Base-by-base conservation (phyloP, 164 flowering plant species). In the Sextonia rubra region DNA sequence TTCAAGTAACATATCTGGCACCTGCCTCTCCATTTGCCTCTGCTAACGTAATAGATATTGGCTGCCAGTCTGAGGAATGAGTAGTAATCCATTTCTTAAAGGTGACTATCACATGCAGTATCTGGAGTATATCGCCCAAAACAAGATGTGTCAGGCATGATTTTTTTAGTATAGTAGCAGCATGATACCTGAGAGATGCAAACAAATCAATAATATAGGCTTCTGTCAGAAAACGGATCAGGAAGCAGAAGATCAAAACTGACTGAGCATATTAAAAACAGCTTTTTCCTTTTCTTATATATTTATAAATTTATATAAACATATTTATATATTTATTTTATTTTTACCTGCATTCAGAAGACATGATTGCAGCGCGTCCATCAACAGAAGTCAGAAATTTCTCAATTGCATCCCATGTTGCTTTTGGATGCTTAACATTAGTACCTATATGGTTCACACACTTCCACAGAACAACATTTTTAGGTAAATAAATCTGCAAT, bases 41-140 rank as follows among this genome's bases (percentile, higher is more conserved):
- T 15, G 76, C 47, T 71, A 88, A 73, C 68, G 77, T 80, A 79
- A 94, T 77, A 56, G 58, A 78, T 79, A 94, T 60, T 63, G 98
- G 97, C 72, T 89, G 88, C 97, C 97, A 94, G 77, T 97, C 97
- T 12, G 87, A 83, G n/a, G 81, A 86, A 80, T 83, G 86, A 73
- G 77, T 82, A 52, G 72, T 52, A 55, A 94, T 86, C 98, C 98
- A 94, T 78, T 78, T 86, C 77, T 86, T 92, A 70, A 69, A 2
- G 37, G 76, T 69, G 58, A 82, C 77, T 68, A 83, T 72, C 88
- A 90, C 80, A 74, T 88, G 82, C 83, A 94, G 75, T 64, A 94
- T 83, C 84, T 90, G 90, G 48, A 92, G 86, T 37, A 90, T 77
- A 24, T 94, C 87, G 65, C 97, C 97, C 78, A 94, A 77, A 73